Evolutionary conservation across 768 basidiomycete genomes (phyloP).

Genomic region (Trametes meyenii): DNA sequence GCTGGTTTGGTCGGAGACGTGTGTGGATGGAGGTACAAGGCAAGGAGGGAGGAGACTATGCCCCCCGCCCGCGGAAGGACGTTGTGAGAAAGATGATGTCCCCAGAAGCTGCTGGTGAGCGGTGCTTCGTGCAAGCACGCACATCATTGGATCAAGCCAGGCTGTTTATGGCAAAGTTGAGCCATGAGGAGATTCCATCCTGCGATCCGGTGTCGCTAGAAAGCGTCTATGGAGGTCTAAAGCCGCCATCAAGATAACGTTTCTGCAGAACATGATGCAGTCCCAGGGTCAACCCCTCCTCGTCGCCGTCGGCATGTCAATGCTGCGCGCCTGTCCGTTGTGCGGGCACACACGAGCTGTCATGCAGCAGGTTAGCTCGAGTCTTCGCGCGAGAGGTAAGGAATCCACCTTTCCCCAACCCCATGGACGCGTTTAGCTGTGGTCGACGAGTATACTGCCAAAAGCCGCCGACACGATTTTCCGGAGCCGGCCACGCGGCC

Average conservation of each 20-base stretch:
- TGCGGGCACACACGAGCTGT: neutral
- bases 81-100: conserved; percentile 20
- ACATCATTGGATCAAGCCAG: conserved; percentile 18
- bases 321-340: neutral
- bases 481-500: conserved; percentile 12
- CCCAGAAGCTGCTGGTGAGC: conserved; percentile 12
- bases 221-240: conserved; percentile 16
- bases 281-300: neutral
- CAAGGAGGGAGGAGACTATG: conserved; percentile 2
- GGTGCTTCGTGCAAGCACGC: conserved; percentile 16
- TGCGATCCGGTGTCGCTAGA: neutral
- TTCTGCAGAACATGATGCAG: conserved; percentile 13
- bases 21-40: conserved; percentile 14
- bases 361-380: neutral
- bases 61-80: conserved; percentile 5
- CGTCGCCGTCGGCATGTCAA: conserved; percentile 6
- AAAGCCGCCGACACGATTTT: conserved; percentile 19
- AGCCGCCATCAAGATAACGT: conserved; percentile 22
- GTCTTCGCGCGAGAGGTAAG: neutral
- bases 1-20: conserved; percentile 3
- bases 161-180: conserved; percentile 4
- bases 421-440: neutral
- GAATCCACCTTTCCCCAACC: neutral
- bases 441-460: neutral
- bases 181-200: conserved; percentile 7